Evolutionary conservation across 2,329 filamentous ascomycete genomes (phyloP).

Genomic region (Sclerotinia subarctica): DNA sequence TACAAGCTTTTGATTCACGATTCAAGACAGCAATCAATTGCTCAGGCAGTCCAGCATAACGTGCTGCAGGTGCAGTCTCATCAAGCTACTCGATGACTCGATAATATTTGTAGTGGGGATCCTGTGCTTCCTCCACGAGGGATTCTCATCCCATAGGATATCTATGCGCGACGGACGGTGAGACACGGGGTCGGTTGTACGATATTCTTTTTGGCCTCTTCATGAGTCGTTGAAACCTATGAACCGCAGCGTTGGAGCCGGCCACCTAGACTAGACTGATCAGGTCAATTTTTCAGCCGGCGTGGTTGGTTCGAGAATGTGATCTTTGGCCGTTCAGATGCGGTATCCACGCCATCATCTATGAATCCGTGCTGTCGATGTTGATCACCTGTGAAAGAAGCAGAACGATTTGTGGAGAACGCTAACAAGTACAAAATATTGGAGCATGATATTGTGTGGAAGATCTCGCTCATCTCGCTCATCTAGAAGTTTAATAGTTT

Average conservation of each 20-base stretch:
- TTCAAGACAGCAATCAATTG: not conserved
- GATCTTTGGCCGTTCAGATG: not conserved
- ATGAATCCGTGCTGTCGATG: not conserved
- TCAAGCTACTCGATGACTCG: not conserved
- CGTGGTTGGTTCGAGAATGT: not conserved
- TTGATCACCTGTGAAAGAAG: not conserved
- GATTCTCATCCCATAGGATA: not conserved
- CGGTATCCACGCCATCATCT: not conserved
- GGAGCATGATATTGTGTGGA: not conserved
- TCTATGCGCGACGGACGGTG: not conserved
- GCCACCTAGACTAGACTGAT: not conserved
- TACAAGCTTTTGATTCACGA: not conserved
- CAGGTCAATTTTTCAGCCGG: not conserved
- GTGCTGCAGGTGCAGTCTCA: not conserved
- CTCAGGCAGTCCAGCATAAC: not conserved
- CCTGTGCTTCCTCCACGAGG: not conserved
- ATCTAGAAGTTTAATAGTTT: not conserved
- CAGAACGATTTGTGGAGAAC: slow-evolving; percentile 1
- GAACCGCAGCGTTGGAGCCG: not conserved
- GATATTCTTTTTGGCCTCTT: not conserved
- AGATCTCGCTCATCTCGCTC: not conserved
- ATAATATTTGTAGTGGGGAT: not conserved
- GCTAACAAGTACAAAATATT: not conserved
- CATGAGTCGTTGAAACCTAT: not conserved
- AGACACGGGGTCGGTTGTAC: not conserved